These are phyloP conservation scores for Vachellia pachyceras DNA, from an alignment of 306 rosid species.

Conservation along the genomic window DNA sequence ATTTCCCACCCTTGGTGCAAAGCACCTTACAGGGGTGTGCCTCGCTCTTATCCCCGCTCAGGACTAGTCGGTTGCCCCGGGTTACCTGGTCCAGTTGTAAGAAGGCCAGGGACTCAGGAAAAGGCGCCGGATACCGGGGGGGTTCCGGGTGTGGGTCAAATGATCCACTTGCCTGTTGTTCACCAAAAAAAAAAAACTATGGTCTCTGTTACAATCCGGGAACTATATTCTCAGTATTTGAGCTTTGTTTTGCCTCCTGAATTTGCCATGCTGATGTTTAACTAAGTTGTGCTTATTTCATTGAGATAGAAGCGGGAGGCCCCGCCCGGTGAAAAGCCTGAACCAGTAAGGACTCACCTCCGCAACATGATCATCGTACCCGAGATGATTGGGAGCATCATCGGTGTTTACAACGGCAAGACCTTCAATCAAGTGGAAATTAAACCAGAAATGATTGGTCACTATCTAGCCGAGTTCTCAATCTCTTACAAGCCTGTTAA, in stretches of 20 bases:
- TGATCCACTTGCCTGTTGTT: no score
- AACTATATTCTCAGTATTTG: background rate
- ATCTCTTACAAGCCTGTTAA: conserved; percentile 34
- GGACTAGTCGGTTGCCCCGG: no score
- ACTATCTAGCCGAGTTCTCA: conserved; percentile 42
- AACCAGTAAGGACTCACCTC: conserved; percentile 39
- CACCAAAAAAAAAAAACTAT: no score
- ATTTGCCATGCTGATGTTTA: background rate
- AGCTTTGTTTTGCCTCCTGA: background rate
- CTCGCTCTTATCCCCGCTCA: no score
- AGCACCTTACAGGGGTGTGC: no score
- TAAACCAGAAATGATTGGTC: conserved; percentile 45
- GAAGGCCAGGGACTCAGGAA: no score
- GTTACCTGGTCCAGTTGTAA: no score
- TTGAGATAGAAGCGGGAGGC: conserved; percentile 42
- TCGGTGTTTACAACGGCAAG: conserved; percentile 34
- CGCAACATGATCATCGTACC: conserved; percentile 41
- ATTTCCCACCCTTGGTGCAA: no score
- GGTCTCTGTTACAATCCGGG: background rate
- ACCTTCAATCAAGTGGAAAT: conserved; percentile 44
- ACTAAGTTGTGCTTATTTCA: background rate
- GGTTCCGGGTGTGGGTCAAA: no score
- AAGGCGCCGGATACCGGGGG: no score
- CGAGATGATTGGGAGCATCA: conserved; percentile 32
- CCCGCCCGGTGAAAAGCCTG: conserved; percentile 39